A percentile compares a stretch with the other conserved stretches of the same genome.
Evolutionary conservation across 225 moss, liverwort and hornwort species (phyloP).

Genomic region (Climacium dendroides): DNA sequence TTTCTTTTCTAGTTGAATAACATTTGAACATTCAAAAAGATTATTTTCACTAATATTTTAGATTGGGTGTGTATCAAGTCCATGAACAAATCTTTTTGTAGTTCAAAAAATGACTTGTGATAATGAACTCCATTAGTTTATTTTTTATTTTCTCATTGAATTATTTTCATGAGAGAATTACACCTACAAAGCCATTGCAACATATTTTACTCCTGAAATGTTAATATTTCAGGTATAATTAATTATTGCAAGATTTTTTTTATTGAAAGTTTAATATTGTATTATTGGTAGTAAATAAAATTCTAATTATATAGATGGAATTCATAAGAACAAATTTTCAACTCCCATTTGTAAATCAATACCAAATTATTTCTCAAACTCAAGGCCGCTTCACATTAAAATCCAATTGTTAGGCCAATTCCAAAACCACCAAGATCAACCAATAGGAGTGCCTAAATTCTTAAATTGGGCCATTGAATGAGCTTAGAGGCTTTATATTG

Average conservation of each 20-base stretch:
- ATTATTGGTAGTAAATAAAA: background rate
- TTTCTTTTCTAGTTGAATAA: background rate
- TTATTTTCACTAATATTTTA: background rate
- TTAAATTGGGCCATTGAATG: background rate
- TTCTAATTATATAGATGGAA: background rate
- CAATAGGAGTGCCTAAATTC: background rate
- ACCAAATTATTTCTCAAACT: background rate
- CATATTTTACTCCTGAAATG: background rate
- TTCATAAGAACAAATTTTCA: background rate
- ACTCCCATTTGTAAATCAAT: background rate
- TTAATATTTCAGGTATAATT: background rate
- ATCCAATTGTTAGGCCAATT: rapidly evolving
- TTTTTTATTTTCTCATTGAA: background rate
- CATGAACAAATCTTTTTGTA: too few relatives aligned
- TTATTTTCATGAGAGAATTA: background rate
- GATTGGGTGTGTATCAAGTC: background rate
- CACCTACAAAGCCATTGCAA: background rate
- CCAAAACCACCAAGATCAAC: background rate
- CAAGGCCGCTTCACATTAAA: background rate
- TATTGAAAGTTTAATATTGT: background rate
- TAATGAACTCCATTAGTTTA: background rate
- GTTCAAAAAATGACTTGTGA: background rate
- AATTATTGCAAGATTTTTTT: background rate
- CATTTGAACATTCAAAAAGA: background rate
- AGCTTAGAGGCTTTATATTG: background rate